A percentile compares a stretch with the other conserved stretches of the same genome.
phyloP scores from a whole-genome alignment of 176 grass and related monocot genomes.

The Lolium perenne region DNA sequence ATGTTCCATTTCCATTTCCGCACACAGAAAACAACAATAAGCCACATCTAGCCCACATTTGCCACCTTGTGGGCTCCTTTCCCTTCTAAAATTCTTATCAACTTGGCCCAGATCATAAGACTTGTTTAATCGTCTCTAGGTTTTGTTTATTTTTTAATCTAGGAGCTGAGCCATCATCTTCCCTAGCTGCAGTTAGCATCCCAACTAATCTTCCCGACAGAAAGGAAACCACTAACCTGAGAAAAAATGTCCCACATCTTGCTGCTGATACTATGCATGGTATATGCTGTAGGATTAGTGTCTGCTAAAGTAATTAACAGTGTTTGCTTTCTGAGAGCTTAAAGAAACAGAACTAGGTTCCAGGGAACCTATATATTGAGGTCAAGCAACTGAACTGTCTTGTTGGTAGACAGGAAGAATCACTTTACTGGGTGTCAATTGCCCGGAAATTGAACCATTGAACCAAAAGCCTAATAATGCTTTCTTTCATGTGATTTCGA shows the following conservation, averaged over 20 bases:
- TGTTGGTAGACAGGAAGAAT: conserved; percentile 59
- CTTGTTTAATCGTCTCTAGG: conserved; percentile 29
- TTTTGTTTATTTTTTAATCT: conserved; percentile 40
- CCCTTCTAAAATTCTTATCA: conserved; percentile 16
- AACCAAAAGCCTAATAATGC: conserved; percentile 44
- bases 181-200: conserved; percentile 24
- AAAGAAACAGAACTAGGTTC: conserved; percentile 50
- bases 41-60: conserved; percentile 32
- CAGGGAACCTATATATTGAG: conserved; percentile 36
- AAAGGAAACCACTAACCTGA: conserved; percentile 27
- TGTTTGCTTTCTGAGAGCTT: conserved; percentile 39
- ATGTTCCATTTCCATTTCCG: conserved; percentile 37
- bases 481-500: conserved; percentile 52
- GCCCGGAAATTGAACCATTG: conserved; percentile 37
- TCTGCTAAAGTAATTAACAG: conserved; percentile 19
- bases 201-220: conserved; percentile 17
- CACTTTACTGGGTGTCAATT: conserved; percentile 46
- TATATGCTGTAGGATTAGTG: conserved; percentile 17
- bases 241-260: conserved; percentile 3
- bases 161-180: conserved; percentile 28
- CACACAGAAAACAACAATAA: conserved; percentile 38
- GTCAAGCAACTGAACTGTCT: conserved; percentile 45
- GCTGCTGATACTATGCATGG: conserved; percentile 29
- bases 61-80: conserved; percentile 43
- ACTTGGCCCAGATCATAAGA: neutral